Base-by-base conservation (phyloP, 2,329 filamentous ascomycete genomes). In the Aspergillus pseudoterreus region DNA sequence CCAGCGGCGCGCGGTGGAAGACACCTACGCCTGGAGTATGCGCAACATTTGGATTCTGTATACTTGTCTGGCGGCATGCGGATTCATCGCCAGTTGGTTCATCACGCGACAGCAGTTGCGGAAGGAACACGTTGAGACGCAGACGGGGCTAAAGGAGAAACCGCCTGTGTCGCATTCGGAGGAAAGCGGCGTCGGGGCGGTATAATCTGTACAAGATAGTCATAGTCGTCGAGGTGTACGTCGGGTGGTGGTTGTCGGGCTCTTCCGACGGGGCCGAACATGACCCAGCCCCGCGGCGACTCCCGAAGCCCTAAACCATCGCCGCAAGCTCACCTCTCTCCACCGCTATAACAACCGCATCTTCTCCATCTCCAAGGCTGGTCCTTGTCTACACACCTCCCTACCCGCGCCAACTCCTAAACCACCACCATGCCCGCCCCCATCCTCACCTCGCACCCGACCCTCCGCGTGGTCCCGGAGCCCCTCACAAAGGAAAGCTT, bases 401-500 rank as follows among this genome's bases (percentile, higher is more conserved):
- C 12, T 38, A 3, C 12, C 9, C 36, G 17, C 45, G 27, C 10
- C 10, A 51, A 45, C 36, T 21, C 15, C 12, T 19, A 45, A 22
- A 43, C 15, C 17, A 24, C 11, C 48, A 60, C 36, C 47, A 72
- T 71, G 69, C 49, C 63, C 2, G 56, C 65, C 27, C 66, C 67
- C 21, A 67, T 57, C 33, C 68, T 71, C 51, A 57, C 62, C 43
- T 57, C 63, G 36, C 61, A 63, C 59, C 74, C 61, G 51, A 68
- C 56, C 67, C 63, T 61, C 66, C 73, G 55, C 60, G 66, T 94
- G 59, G 75, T 75, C 21, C 80, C 87, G 8, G 75, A 80, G 59
- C 82, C 83, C n/a, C 81, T 96, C 47, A 87, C 84, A 8, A 80
- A 82, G 43, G 74, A 78, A 4, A 74, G 82, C 47, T 97, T 96